These are phyloP conservation scores for Coniochaeta sp. DNA, from an alignment of 2,329 filamentous ascomycete genomes.

Conservation along the genomic window DNA sequence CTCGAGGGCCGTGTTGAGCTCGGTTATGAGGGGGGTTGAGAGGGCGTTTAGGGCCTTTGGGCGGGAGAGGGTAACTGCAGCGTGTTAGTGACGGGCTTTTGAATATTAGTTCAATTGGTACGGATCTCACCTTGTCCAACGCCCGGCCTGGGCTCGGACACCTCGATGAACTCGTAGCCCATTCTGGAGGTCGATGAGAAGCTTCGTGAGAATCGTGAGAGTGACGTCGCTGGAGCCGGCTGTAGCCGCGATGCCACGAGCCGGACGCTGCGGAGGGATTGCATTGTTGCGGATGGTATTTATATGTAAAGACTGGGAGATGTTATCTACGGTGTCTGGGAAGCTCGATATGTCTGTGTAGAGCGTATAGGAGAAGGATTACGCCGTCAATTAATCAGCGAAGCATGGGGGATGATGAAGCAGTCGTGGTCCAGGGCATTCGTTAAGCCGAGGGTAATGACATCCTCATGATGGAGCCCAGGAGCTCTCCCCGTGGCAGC, in stretches of 20 bases:
- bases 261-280: conserved; percentile 45
- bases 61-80: conserved; percentile 79
- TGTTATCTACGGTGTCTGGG: neutral
- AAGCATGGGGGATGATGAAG: neutral
- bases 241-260: conserved; percentile 56
- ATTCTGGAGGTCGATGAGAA: conserved; percentile 38
- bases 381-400: neutral
- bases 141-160: conserved; percentile 77
- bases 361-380: neutral
- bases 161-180: conserved; percentile 73
- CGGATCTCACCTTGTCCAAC: conserved; percentile 70
- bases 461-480: neutral
- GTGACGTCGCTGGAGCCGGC: conserved; percentile 34
- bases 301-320: conserved; percentile 7
- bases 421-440: neutral
- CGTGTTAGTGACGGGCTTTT: conserved; percentile 1
- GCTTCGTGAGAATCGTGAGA: conserved; percentile 29
- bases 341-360: neutral
- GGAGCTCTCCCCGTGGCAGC: too few species aligned
- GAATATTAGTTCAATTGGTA: neutral
- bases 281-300: conserved; percentile 32
- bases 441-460: conserved; percentile 4
- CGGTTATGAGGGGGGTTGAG: conserved; percentile 80
- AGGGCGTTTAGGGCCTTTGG: conserved; percentile 95
- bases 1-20: conserved; percentile 74